Percentiles rank a stretch among this genome's conserved stretches.
These are phyloP conservation scores for Kickxella alabastrina DNA, from an alignment of 192 early-diverging fungal species.

Conservation along the genomic window DNA sequence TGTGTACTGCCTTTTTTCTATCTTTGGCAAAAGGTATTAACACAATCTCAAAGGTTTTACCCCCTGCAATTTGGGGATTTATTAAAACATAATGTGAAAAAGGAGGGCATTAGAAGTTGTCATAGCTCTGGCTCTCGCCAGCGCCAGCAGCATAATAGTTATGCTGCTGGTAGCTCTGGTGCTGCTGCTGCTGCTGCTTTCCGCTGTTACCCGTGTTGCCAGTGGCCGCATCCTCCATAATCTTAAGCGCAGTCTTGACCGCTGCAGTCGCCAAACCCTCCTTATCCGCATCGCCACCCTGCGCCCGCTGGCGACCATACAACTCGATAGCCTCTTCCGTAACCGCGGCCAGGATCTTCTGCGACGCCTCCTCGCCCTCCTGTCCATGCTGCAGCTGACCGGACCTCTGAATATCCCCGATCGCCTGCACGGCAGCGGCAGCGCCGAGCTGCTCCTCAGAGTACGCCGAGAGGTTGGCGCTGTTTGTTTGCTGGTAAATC, in stretches of 20 bases:
- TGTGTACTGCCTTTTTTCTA: too few species aligned
- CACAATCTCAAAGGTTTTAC: too few species aligned
- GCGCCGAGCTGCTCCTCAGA: conserved; percentile 43
- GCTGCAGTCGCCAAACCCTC: conserved; percentile 32
- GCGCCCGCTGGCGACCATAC: conserved; percentile 7
- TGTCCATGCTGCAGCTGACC: conserved; percentile 1
- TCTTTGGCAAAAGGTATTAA: too few species aligned
- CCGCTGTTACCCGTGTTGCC: conserved; percentile 4
- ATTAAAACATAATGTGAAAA: background rate
- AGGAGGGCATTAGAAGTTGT: background rate
- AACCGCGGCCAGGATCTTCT: conserved; percentile 37
- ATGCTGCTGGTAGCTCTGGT: background rate
- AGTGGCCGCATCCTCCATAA: conserved; percentile 30
- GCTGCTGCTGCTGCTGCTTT: conserved; percentile 4
- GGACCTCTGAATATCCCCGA: conserved; percentile 17
- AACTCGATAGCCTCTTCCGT: conserved; percentile 37
- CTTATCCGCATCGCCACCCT: conserved; percentile 31
- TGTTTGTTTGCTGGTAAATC: conserved; percentile 20
- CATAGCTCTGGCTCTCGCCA: conserved; percentile 5
- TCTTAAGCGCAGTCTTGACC: conserved; percentile 35
- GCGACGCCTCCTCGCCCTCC: conserved; percentile 24
- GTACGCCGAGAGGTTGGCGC: background rate
- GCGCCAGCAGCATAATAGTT: conserved; percentile 1
- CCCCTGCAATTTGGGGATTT: too few species aligned
- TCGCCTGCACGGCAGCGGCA: conserved; percentile 36